Evolutionary conservation across 2,329 filamentous ascomycete genomes (phyloP), one percentile per base, ranked within the genome.

Genomic region (Alternaria brassicicola): DNA sequence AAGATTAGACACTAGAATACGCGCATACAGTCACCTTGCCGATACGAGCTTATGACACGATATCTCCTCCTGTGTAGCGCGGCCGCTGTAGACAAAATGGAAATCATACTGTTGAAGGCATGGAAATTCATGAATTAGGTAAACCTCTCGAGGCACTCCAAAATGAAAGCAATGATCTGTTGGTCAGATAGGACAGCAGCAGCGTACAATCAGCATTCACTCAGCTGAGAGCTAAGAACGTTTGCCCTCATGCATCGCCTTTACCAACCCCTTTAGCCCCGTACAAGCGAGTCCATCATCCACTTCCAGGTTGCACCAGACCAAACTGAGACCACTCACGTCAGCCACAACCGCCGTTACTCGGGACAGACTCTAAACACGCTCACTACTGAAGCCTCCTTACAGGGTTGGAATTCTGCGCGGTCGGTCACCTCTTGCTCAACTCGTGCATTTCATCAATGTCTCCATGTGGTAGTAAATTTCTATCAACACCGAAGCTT

Each of bases 1-100:
- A 75, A 53, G 74, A 73, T 52, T 76, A 63, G 39, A 41, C 4
- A 8, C 15, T n/a, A n/a, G 19, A 47, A 47, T 12, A 23, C 9
- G 10, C 8, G 13, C 30, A 12, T 5, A 2, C 43, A 30, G 1
- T 33, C 10, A 23, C 7, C 13, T 3, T 47, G 12, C n/a, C 19
- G 12, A n/a, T 2, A 2, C 13, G 19, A 31, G 3, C 43, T 23
- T 47, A 23, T 33, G 6, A 47, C 19, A 25, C 43, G 19, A 47
- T n/a, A 47, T 25, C 1, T 47, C 7, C 13, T 4, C 10, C 19
- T 23, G 17, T 33, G 12, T 1, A 33, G 13, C 10, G n/a, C 17
- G 4, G 9, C 7, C 1, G 19, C 9, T 15, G 43, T 47, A 47
- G 43, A 47, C 43, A 31, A 39, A 47, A 25, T 47, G 9, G 10